A percentile compares a stretch with the other conserved stretches of the same genome.
Conservation (phyloP, 2,329 filamentous ascomycete genomes). For the Onygenales sp. region DNA sequence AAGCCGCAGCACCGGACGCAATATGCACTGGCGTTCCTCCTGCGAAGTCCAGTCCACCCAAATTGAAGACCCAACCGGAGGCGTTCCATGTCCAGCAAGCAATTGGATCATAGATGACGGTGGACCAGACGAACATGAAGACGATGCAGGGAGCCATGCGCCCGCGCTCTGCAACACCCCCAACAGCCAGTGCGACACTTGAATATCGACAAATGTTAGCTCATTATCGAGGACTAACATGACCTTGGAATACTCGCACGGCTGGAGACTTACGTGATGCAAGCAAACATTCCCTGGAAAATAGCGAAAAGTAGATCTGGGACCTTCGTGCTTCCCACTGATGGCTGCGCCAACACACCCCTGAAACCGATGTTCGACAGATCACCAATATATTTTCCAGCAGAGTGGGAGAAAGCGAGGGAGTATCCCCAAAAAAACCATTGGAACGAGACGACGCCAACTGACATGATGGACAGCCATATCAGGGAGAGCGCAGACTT, state of each 20-base stretch:
- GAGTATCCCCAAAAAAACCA: constrained; percentile 80
- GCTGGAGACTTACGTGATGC: constrained; percentile 60
- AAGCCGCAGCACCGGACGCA: constrained; percentile 67
- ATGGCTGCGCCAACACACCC: constrained; percentile 64
- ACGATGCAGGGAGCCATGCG: constrained; percentile 80
- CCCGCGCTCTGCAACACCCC: constrained; percentile 77
- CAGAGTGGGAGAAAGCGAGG: constrained; percentile 51
- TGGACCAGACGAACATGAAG: constrained; percentile 91
- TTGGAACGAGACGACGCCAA: constrained; percentile 72
- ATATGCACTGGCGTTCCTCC: constrained; percentile 89
- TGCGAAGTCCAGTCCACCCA: constrained; percentile 81
- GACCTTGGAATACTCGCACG: neutral
- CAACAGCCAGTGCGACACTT: constrained; percentile 71
- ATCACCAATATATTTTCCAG: constrained; percentile 54
- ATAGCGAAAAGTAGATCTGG: constrained; percentile 79
- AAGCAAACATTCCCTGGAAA: constrained; percentile 54
- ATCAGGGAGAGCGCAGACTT: constrained; percentile 83
- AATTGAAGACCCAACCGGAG: constrained; percentile 65
- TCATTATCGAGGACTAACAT: neutral
- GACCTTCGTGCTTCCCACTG: constrained; percentile 61
- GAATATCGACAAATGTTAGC: neutral
- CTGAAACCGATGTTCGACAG: constrained; percentile 68
- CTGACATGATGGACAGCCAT: constrained; percentile 74
- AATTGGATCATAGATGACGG: constrained; percentile 82
- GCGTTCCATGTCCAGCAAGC: constrained; percentile 95